These are phyloP conservation scores for Baudoinia panamericana DNA, from an alignment of 495 filamentous ascomycete species.

Conservation along the genomic window DNA sequence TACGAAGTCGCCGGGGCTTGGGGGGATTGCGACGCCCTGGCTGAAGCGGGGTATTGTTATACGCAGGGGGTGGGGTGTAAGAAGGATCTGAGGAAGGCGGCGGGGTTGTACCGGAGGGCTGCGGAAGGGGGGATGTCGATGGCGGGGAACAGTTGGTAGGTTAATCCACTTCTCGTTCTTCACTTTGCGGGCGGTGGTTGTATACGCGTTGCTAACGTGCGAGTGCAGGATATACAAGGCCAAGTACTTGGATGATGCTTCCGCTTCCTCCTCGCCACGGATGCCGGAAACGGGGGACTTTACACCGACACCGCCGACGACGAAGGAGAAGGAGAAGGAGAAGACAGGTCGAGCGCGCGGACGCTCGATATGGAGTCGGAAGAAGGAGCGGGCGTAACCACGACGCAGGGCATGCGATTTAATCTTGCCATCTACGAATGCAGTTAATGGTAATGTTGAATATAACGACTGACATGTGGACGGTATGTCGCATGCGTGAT, in stretches of 20 bases:
- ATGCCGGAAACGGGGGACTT: background rate
- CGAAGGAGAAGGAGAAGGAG: constrained; percentile 25
- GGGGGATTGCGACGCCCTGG: constrained; percentile 90
- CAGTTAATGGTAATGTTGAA: background rate
- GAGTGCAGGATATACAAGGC: constrained; percentile 10
- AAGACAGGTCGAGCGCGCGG: constrained; percentile 56
- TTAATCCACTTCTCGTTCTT: constrained; percentile 14
- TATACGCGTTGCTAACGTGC: background rate
- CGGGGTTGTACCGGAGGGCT: constrained; percentile 77
- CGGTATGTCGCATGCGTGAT: too few relatives aligned
- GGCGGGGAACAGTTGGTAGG: constrained; percentile 95
- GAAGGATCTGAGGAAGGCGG: constrained; percentile 91
- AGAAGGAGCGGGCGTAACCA: constrained; percentile 26
- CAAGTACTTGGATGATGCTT: constrained; percentile 2
- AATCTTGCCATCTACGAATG: background rate
- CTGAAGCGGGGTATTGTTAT: constrained; percentile 32
- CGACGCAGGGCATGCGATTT: background rate
- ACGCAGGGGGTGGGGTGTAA: constrained; percentile 47
- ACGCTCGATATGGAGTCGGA: constrained; percentile 53
- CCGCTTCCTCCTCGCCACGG: constrained; percentile 16
- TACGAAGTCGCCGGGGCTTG: constrained; percentile 94
- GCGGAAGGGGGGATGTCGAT: constrained; percentile 91
- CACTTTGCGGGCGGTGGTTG: constrained; percentile 8
- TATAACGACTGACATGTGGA: background rate
- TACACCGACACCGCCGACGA: background rate